These are phyloP conservation scores for Trichosanthes truncata DNA, from an alignment of 306 rosid species.

Conservation along the genomic window DNA sequence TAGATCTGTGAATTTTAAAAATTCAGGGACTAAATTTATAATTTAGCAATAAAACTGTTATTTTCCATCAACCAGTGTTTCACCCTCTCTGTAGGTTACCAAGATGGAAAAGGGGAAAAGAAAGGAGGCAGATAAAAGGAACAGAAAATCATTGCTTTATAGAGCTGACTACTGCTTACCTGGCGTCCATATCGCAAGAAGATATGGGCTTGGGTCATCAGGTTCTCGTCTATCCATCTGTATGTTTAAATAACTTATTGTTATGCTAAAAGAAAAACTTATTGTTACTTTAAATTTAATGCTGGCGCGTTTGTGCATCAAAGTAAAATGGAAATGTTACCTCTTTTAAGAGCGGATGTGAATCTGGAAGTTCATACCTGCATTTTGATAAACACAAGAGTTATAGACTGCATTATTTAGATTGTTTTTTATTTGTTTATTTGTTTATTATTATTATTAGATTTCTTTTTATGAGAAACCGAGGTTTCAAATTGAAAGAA, in stretches of 20 bases:
- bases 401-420: conserved; percentile 3
- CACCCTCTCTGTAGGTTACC: background rate
- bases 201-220: conserved; percentile 94
- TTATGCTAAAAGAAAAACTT: background rate
- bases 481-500: background rate
- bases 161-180: conserved; percentile 34
- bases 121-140: background rate
- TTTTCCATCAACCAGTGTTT: background rate
- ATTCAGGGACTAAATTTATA: no score
- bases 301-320: conserved; percentile 1
- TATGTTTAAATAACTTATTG: conserved; percentile 10
- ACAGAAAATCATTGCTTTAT: background rate
- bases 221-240: conserved; percentile 83
- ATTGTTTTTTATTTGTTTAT: no score
- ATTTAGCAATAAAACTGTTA: background rate
- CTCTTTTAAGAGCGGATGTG: conserved; percentile 77
- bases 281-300: background rate
- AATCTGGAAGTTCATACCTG: conserved; percentile 97
- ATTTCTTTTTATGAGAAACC: background rate
- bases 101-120: background rate
- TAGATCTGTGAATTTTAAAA: no score
- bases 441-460: background rate
- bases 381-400: conserved; percentile 22
- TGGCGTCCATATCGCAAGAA: conserved; percentile 96
- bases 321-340: conserved; percentile 23